Evolutionary conservation across 305 asterid genomes (phyloP).

Genomic region (Fraxinus paxiana): DNA sequence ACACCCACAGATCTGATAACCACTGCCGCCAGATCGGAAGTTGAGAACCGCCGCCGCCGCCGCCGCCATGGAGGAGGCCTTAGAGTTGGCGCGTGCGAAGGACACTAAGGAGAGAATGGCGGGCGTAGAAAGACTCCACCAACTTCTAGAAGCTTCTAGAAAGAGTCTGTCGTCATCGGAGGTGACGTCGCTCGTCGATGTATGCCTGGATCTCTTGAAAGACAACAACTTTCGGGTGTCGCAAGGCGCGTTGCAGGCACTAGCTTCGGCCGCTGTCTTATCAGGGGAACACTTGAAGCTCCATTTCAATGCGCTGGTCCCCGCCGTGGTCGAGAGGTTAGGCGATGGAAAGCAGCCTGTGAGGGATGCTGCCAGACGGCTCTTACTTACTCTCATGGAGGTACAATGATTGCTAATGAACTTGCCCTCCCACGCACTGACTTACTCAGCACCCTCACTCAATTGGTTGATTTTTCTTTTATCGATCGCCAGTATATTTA

Average conservation of each 20-base stretch:
- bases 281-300: slow-evolving; percentile 94
- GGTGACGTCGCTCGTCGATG: slow-evolving; percentile 80
- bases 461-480: background rate
- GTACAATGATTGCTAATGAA: slow-evolving; percentile 30
- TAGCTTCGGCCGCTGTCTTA: slow-evolving; percentile 88
- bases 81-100: slow-evolving; percentile 87
- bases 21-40: slow-evolving; percentile 40
- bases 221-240: slow-evolving; percentile 90
- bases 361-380: slow-evolving; percentile 80
- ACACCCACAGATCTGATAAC: slow-evolving; percentile 42
- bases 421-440: background rate
- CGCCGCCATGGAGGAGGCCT: slow-evolving; percentile 81
- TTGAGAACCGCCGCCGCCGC: slow-evolving; percentile 18
- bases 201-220: slow-evolving; percentile 85
- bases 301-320: slow-evolving; percentile 91
- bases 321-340: slow-evolving; percentile 84
- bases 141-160: slow-evolving; percentile 84
- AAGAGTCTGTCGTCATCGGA: slow-evolving; percentile 69
- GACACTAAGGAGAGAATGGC: slow-evolving; percentile 99
- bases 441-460: background rate
- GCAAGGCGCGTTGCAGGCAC: slow-evolving; percentile 88
- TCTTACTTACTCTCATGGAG: slow-evolving; percentile 93
- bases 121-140: slow-evolving; percentile 89
- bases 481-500: background rate
- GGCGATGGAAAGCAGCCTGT: slow-evolving; percentile 95